Conservation (phyloP, 371 early-diverging fungal species). For the Mortierella sp. region DNA sequence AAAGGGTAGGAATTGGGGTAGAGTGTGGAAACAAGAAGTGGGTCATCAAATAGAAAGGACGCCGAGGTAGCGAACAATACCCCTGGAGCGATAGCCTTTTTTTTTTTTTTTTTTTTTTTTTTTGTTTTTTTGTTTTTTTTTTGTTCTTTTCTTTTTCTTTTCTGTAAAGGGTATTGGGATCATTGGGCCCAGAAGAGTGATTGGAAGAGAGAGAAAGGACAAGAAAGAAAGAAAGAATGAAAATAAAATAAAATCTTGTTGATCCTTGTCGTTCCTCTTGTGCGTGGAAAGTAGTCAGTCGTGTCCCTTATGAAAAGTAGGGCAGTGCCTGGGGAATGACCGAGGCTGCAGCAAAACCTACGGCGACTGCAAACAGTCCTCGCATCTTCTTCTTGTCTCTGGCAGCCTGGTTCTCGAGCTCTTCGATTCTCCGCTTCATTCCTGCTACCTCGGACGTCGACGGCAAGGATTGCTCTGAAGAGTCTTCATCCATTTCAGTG, state of each 20-base stretch:
- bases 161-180: no score
- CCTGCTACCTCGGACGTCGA: constrained; percentile 25
- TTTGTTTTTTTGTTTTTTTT: no score
- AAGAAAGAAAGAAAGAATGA: not conserved
- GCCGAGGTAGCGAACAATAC: no score
- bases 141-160: no score
- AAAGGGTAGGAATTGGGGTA: no score
- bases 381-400: constrained; percentile 44
- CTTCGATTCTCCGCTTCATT: constrained; percentile 51
- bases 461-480: constrained; percentile 24
- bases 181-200: not conserved
- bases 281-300: not conserved
- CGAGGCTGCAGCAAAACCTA: constrained; percentile 34
- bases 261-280: no score
- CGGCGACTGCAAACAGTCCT: constrained; percentile 42
- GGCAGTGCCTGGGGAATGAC: constrained; percentile 50
- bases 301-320: constrained; percentile 32
- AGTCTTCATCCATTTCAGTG: constrained; percentile 10
- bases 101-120: no score
- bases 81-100: no score
- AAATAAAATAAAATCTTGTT: not conserved
- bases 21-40: no score
- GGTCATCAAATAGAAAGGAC: no score
- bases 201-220: not conserved
- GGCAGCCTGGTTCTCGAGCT: constrained; percentile 41